Conservation (phyloP, 176 grass and related monocot species). For the Alopecurus myosuroides region DNA sequence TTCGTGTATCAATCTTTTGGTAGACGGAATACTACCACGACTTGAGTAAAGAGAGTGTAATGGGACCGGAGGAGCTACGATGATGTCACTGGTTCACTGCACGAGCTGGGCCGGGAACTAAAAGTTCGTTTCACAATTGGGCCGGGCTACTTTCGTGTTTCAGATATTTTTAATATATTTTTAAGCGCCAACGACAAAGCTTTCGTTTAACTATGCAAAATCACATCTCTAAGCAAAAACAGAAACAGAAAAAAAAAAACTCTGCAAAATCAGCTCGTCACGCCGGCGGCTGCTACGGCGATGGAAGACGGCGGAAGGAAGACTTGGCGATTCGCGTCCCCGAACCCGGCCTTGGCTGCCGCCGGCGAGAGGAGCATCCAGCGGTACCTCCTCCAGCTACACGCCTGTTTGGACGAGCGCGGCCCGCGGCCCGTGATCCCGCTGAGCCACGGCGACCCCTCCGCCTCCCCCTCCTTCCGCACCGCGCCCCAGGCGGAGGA, state of each 20-base stretch:
- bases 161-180: too few species aligned
- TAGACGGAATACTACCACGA: too few species aligned
- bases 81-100: too few species aligned
- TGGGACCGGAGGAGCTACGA: too few species aligned
- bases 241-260: too few species aligned
- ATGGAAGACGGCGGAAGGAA: neutral
- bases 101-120: too few species aligned
- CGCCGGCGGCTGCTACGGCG: neutral
- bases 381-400: slow-evolving; percentile 21
- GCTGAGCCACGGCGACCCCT: slow-evolving; percentile 45
- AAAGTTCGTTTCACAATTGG: too few species aligned
- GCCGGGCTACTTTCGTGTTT: too few species aligned
- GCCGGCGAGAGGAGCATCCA: slow-evolving; percentile 26
- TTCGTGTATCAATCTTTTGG: too few species aligned
- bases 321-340: slow-evolving; percentile 39
- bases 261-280: too few species aligned
- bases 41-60: too few species aligned
- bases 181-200: too few species aligned
- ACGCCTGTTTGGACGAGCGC: slow-evolving; percentile 29
- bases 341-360: slow-evolving; percentile 16
- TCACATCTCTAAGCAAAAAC: neutral
- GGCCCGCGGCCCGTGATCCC: slow-evolving; percentile 35
- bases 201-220: neutral
- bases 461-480: slow-evolving; percentile 43
- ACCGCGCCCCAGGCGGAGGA: slow-evolving; percentile 35